A percentile compares a stretch with the other conserved stretches of the same genome.
phyloP scores from a whole-genome alignment of 2,329 filamentous ascomycete genomes.

The Phyllosticta citriasiana region DNA sequence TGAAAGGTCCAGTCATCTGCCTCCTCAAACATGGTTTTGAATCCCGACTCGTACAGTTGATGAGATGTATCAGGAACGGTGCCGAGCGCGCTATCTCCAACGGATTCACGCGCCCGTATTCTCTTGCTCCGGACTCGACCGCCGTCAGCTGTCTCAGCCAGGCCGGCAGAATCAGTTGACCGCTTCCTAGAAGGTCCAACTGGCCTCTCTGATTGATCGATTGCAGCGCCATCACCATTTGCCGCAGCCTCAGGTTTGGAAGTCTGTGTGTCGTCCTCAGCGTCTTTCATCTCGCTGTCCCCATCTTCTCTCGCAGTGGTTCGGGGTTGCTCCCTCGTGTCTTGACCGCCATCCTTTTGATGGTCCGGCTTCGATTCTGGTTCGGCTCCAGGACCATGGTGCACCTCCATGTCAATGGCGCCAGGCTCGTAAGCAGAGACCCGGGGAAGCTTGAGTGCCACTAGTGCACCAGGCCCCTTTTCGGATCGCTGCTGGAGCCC shows the following conservation, averaged over 20 bases:
- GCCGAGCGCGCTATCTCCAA: constrained; percentile 36
- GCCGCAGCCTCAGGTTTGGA: not conserved
- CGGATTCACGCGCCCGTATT: constrained; percentile 49
- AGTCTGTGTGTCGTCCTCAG: not conserved
- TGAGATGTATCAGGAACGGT: constrained; percentile 43
- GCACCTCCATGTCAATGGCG: constrained; percentile 6
- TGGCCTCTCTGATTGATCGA: constrained; percentile 21
- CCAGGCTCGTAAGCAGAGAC: not conserved
- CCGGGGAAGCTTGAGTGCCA: constrained; percentile 34
- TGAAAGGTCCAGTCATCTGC: constrained; percentile 50
- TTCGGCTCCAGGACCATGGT: constrained; percentile 31
- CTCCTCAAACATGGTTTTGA: constrained; percentile 31
- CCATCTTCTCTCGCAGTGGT: not conserved
- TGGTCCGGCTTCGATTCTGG: not conserved
- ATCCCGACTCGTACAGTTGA: constrained; percentile 44
- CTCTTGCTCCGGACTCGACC: constrained; percentile 50
- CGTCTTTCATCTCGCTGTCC: constrained; percentile 20
- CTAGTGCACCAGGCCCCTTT: constrained; percentile 27
- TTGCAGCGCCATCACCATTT: not conserved
- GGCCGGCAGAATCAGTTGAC: constrained; percentile 49
- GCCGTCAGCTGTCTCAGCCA: constrained; percentile 48
- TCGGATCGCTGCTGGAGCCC: constrained; percentile 28
- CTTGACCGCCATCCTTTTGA: not conserved
- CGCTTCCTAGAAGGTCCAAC: constrained; percentile 44
- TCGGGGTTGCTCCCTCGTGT: not conserved